Evolutionary conservation across 1,284 basidiomycete genomes (phyloP).

Genomic region (Chondrostereum purpureum): DNA sequence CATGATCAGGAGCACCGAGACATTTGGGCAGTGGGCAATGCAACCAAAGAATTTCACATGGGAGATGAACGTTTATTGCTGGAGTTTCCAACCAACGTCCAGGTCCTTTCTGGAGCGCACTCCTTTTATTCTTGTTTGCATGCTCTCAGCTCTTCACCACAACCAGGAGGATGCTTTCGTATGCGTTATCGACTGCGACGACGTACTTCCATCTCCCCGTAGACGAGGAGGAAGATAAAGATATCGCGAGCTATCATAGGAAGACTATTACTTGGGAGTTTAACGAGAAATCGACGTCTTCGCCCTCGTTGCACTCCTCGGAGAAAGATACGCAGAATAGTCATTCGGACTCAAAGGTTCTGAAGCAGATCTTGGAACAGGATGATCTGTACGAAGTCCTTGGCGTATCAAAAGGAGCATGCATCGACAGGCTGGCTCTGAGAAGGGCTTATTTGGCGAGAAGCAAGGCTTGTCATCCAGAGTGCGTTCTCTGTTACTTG

Average conservation of each 20-base stretch:
- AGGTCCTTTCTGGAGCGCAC: constrained; percentile 17
- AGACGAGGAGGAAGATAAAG: constrained; percentile 45
- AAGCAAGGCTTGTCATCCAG: constrained; percentile 77
- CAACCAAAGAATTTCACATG: not conserved
- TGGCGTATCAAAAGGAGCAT: constrained; percentile 46
- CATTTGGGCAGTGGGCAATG: too few relatives aligned
- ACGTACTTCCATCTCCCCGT: constrained; percentile 58
- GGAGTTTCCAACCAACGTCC: not conserved
- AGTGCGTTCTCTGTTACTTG: constrained; percentile 43
- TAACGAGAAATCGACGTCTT: too few relatives aligned
- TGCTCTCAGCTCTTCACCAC: constrained; percentile 15
- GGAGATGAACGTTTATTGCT: not conserved
- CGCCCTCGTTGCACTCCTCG: constrained; percentile 26
- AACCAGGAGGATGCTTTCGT: constrained; percentile 55
- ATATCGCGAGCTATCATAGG: constrained; percentile 35
- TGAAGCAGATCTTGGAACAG: constrained; percentile 50
- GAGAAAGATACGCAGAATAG: constrained; percentile 18
- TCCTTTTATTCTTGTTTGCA: constrained; percentile 20
- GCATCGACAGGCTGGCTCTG: constrained; percentile 57
- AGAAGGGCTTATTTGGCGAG: constrained; percentile 72
- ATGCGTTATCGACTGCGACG: constrained; percentile 49
- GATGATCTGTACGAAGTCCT: constrained; percentile 72
- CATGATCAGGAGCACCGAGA: too few relatives aligned
- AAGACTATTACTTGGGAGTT: constrained; percentile 44
- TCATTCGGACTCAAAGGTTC: constrained; percentile 17